phyloP scores from a whole-genome alignment of 441 rosid genomes.

The Populus hybrid region DNA sequence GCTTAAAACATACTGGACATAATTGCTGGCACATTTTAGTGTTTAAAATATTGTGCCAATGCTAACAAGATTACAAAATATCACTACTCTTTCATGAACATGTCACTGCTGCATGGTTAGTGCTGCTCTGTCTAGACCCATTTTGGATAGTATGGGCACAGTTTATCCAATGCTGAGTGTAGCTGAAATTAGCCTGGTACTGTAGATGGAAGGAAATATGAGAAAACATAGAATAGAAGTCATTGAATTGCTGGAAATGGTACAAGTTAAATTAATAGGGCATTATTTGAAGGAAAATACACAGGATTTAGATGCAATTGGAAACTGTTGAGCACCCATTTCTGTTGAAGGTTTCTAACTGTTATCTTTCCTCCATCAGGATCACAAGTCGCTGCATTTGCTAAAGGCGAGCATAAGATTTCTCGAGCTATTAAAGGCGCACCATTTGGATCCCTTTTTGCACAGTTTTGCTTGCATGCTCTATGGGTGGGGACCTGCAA shows the following conservation, averaged over 20 bases:
- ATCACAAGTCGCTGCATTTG: constrained; percentile 41
- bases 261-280: not conserved
- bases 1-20: not conserved
- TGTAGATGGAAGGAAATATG: not conserved
- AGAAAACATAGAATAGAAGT: not conserved
- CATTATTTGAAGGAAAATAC: not conserved
- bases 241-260: not conserved
- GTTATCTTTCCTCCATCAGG: constrained; percentile 37
- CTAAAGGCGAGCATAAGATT: constrained; percentile 60
- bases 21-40: not conserved
- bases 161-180: not conserved
- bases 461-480: constrained; percentile 80
- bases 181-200: not conserved
- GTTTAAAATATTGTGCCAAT: not conserved
- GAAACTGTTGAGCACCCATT: not conserved
- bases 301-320: not conserved
- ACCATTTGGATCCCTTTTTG: constrained; percentile 75
- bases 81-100: not conserved
- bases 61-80: not conserved
- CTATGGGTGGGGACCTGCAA: constrained; percentile 95
- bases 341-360: constrained; percentile 8
- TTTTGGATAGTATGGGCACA: not conserved
- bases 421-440: constrained; percentile 93
- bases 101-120: not conserved
- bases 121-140: not conserved